These are phyloP conservation scores for Fusarium praegraminearum DNA, from an alignment of 2,329 filamentous ascomycete genomes.

Conservation along the genomic window DNA sequence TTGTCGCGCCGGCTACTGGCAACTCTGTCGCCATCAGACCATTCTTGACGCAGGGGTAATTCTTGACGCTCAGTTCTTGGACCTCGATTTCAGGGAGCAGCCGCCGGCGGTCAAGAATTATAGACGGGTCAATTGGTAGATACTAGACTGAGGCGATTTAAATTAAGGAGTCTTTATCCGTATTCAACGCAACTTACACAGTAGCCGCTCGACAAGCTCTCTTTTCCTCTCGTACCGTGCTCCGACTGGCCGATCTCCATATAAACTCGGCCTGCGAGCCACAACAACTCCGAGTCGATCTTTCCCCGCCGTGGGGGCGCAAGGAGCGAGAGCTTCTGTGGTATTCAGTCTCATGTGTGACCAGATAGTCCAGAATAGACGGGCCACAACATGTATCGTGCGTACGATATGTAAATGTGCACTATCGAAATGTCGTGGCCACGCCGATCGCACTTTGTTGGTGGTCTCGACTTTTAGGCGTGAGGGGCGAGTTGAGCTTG, in stretches of 20 bases:
- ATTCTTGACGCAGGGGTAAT: slow-evolving; percentile 42
- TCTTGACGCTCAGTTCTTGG: slow-evolving; percentile 23
- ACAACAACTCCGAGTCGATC: slow-evolving; percentile 30
- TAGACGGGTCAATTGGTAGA: slow-evolving; percentile 2
- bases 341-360: slow-evolving; percentile 18
- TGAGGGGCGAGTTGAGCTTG: slow-evolving; percentile 12
- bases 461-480: slow-evolving; percentile 3
- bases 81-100: slow-evolving; percentile 23
- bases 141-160: slow-evolving; percentile 4
- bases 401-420: background rate
- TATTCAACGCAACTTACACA: background rate
- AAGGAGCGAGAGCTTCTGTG: slow-evolving; percentile 23
- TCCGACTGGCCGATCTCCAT: slow-evolving; percentile 17
- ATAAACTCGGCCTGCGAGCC: slow-evolving; percentile 20
- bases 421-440: slow-evolving; percentile 27
- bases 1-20: slow-evolving; percentile 29
- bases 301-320: slow-evolving; percentile 29
- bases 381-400: background rate
- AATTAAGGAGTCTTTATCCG: slow-evolving; percentile 23
- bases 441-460: slow-evolving; percentile 16
- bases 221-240: background rate
- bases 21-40: slow-evolving; percentile 40
- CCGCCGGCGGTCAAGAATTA: slow-evolving; percentile 34
- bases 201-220: slow-evolving; percentile 13
- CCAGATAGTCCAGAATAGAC: slow-evolving; percentile 10